A percentile compares a stretch with the other conserved stretches of the same genome.
Evolutionary conservation across 169 alveolate genomes (phyloP).

Genomic region (Cryptosporidium sp.): DNA sequence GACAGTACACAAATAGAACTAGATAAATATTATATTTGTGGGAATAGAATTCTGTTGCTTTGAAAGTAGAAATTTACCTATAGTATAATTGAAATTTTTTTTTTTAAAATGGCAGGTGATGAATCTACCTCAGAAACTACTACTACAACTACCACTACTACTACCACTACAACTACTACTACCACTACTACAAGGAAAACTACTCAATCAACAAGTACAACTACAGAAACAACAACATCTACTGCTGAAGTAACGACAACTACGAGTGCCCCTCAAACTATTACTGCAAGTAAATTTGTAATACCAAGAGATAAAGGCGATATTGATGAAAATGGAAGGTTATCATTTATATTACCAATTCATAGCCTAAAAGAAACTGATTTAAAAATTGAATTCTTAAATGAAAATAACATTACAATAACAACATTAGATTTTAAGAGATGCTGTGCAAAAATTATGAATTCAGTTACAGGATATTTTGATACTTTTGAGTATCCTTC

Average conservation of each 20-base stretch:
- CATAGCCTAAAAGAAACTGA: constrained; percentile 11
- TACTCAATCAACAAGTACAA: background rate
- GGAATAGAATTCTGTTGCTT: background rate
- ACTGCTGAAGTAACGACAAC: constrained; percentile 24
- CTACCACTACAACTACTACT: constrained; percentile 46
- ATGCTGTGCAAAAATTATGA: constrained; percentile 54
- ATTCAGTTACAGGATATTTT: constrained; percentile 28
- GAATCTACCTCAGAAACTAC: constrained; percentile 12
- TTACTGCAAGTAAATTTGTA: constrained; percentile 8
- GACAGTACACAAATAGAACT: constrained; percentile 2
- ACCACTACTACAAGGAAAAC: constrained; percentile 41
- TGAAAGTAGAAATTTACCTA: background rate
- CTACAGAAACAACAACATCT: constrained; percentile 20
- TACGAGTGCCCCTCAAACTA: background rate
- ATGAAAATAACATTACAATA: constrained; percentile 32
- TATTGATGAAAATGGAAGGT: background rate
- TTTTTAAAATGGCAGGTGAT: constrained; percentile 43
- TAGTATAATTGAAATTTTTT: background rate
- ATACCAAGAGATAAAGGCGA: constrained; percentile 20
- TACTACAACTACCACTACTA: constrained; percentile 53
- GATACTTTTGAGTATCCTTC: constrained; percentile 66
- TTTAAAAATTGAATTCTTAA: constrained; percentile 1
- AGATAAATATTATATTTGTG: background rate
- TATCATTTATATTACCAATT: constrained; percentile 55
- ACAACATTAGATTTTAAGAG: constrained; percentile 17